Conservation (phyloP, 2,329 filamentous ascomycete genomes). For the Aspergillus latus region DNA sequence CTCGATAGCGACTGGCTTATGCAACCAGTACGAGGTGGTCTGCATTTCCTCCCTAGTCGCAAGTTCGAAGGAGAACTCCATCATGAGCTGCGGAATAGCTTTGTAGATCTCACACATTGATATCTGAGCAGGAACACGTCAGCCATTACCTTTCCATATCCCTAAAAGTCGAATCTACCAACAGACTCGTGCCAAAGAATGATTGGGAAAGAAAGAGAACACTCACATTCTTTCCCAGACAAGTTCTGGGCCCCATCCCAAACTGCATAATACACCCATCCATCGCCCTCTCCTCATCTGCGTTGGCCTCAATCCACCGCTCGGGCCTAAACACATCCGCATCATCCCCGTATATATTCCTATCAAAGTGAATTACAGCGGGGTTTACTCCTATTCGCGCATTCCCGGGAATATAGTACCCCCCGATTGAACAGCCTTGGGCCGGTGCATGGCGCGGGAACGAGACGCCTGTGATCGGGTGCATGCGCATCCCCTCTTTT, state of each 20-base stretch:
- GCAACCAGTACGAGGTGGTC: constrained; percentile 17
- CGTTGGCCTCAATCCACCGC: not conserved
- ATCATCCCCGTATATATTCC: not conserved
- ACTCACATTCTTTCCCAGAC: constrained; percentile 17
- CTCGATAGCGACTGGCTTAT: constrained; percentile 14
- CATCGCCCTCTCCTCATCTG: not conserved
- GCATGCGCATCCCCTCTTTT: too few species aligned
- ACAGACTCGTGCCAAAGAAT: too few species aligned
- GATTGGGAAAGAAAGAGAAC: too few species aligned
- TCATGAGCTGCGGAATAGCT: constrained; percentile 16
- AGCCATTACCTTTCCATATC: not conserved
- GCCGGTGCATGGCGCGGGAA: too few species aligned
- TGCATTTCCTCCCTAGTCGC: not conserved
- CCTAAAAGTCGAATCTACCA: not conserved
- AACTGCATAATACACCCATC: constrained; percentile 14
- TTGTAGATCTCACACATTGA: constrained; percentile 21
- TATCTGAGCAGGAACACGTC: constrained; percentile 9
- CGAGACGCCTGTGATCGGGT: too few species aligned
- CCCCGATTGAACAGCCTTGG: too few species aligned
- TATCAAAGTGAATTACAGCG: not conserved
- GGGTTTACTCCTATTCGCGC: not conserved
- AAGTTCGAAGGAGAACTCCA: constrained; percentile 13
- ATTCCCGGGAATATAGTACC: not conserved
- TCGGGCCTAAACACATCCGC: not conserved
- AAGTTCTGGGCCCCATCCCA: constrained; percentile 13